A percentile compares a stretch with the other conserved stretches of the same genome.
phyloP scores from a whole-genome alignment of 805 yeast genomes.

The Candida sakaeoensis region DNA sequence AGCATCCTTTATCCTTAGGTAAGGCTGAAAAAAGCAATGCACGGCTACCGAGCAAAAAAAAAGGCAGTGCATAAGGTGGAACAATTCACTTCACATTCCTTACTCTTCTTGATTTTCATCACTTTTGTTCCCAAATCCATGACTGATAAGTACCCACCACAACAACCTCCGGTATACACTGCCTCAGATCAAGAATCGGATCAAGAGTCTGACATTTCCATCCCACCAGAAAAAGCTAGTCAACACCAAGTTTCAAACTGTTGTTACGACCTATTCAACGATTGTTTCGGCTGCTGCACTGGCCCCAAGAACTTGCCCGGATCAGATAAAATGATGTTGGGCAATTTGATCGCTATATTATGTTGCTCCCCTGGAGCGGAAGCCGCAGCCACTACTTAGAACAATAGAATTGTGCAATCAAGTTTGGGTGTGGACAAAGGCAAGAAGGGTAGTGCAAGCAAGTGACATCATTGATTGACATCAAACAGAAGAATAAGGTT shows the following conservation, averaged over 20 bases:
- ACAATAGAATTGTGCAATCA: neutral
- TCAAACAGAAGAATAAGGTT: no score
- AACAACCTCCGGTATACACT: slow-evolving; percentile 5
- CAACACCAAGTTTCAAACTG: slow-evolving; percentile 6
- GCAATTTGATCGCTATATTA: slow-evolving; percentile 6
- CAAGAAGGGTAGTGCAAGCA: no score
- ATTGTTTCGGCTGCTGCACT: slow-evolving; percentile 9
- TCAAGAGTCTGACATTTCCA: slow-evolving; percentile 7
- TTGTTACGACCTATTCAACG: slow-evolving; percentile 8
- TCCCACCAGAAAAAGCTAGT: slow-evolving; percentile 5
- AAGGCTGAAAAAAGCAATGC: neutral
- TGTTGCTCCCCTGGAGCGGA: slow-evolving; percentile 6
- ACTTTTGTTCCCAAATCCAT: no score
- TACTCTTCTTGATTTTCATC: no score
- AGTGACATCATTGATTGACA: no score
- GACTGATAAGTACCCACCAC: neutral
- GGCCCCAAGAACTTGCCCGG: slow-evolving; percentile 5
- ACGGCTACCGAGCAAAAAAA: neutral
- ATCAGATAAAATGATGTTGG: slow-evolving; percentile 6
- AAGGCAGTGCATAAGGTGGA: neutral
- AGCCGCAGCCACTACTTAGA: neutral
- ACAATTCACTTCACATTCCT: no score
- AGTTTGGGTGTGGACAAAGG: neutral
- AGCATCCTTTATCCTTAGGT: no score
- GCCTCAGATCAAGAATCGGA: slow-evolving; percentile 2